phyloP scores from a whole-genome alignment of 495 filamentous ascomycete genomes.

The Tetracladium marchalianum region DNA sequence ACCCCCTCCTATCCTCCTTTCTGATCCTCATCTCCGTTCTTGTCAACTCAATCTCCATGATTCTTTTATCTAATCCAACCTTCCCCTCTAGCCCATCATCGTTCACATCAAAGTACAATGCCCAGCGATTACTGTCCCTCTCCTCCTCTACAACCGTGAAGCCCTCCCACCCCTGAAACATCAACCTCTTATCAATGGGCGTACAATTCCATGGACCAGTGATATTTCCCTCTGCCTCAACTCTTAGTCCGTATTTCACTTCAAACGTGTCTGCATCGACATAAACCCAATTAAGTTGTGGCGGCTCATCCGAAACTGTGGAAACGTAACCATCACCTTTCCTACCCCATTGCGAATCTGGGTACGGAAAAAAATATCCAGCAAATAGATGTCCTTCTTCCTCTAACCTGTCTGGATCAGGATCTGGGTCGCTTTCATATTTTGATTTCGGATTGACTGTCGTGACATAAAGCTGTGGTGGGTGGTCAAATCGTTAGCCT shows the following conservation, averaged over 20 bases:
- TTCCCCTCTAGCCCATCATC: slow-evolving; percentile 31
- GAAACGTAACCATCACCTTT: slow-evolving; percentile 40
- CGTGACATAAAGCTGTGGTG: slow-evolving; percentile 13
- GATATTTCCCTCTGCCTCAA: slow-evolving; percentile 31
- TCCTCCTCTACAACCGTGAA: slow-evolving; percentile 34
- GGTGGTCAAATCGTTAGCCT: not conserved
- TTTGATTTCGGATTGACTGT: slow-evolving; percentile 16
- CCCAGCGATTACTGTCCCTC: slow-evolving; percentile 27
- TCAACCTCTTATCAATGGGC: slow-evolving; percentile 42
- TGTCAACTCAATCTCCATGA: slow-evolving; percentile 32
- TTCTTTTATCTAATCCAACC: slow-evolving; percentile 20
- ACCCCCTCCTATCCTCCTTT: slow-evolving; percentile 13
- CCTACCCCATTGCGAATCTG: slow-evolving; percentile 38
- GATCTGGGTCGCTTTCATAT: slow-evolving; percentile 28
- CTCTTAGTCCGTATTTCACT: slow-evolving; percentile 42
- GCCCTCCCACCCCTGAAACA: slow-evolving; percentile 43
- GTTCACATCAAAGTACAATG: slow-evolving; percentile 38
- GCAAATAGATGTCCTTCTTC: slow-evolving; percentile 42
- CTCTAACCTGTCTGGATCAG: slow-evolving; percentile 22
- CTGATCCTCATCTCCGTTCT: slow-evolving; percentile 29
- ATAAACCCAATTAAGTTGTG: slow-evolving; percentile 57
- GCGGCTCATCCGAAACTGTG: slow-evolving; percentile 46
- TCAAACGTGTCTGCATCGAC: slow-evolving; percentile 45
- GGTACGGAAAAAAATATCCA: slow-evolving; percentile 52
- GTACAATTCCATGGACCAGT: slow-evolving; percentile 50